These are phyloP conservation scores for Chrysoporthe austroafricana DNA, from an alignment of 2,329 filamentous ascomycete genomes.

Conservation along the genomic window DNA sequence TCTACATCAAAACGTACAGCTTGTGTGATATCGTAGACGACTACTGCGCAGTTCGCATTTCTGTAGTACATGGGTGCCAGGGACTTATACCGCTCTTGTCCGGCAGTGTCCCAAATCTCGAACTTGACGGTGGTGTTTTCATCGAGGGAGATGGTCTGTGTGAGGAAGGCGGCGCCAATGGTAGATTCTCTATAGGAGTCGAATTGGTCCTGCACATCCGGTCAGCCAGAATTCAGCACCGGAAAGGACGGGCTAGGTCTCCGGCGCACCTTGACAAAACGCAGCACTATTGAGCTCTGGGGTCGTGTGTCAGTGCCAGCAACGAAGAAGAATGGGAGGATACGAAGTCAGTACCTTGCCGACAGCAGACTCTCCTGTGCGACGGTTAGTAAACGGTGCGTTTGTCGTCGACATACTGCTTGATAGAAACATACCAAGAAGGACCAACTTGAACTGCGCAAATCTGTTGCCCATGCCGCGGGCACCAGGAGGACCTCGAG, in stretches of 20 bases:
- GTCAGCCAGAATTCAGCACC: conserved; percentile 23
- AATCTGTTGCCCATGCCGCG: conserved; percentile 79
- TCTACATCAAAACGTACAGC: conserved; percentile 65
- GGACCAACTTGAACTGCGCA: conserved; percentile 98
- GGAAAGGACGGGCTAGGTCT: not conserved
- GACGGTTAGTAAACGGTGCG: conserved; percentile 42
- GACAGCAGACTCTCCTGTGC: conserved; percentile 90
- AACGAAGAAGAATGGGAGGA: conserved; percentile 21
- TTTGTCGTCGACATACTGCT: not conserved
- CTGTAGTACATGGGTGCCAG: conserved; percentile 99
- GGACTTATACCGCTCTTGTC: conserved; percentile 98
- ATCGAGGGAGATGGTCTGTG: conserved; percentile 97
- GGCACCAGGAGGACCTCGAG: conserved; percentile 69
- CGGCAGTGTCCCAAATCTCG: conserved; percentile 99
- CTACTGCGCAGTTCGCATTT: conserved; percentile 98
- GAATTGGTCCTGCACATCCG: conserved; percentile 81
- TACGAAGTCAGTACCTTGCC: conserved; percentile 75
- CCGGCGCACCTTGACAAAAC: conserved; percentile 86
- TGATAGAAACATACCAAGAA: conserved; percentile 73
- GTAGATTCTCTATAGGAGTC: conserved; percentile 96
- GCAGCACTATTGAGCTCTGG: conserved; percentile 93
- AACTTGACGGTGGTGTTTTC: conserved; percentile 99
- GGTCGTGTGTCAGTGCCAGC: conserved; percentile 35
- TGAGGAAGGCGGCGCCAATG: conserved; percentile 97
- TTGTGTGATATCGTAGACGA: conserved; percentile 99